These are phyloP conservation scores for Exophiala mesophila DNA, from an alignment of 2,329 filamentous ascomycete genomes.

Conservation along the genomic window DNA sequence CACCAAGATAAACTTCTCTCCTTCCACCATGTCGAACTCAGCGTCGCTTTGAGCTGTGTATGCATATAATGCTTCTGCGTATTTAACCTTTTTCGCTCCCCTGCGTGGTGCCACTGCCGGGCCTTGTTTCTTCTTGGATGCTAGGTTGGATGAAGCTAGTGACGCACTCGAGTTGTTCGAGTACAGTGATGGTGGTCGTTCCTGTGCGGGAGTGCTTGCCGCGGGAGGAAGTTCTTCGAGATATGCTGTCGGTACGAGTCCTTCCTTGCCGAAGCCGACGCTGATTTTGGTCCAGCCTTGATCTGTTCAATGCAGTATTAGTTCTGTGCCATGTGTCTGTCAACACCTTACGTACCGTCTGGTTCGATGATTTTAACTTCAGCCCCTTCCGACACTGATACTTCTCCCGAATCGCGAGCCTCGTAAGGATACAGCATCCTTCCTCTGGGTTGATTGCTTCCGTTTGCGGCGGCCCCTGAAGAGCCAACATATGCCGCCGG, in stretches of 20 bases:
- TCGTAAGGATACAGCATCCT: conserved; percentile 91
- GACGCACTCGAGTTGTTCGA: conserved; percentile 72
- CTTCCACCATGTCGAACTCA: conserved; percentile 86
- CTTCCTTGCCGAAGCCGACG: conserved; percentile 63
- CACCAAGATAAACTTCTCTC: conserved; percentile 85
- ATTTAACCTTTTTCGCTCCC: conserved; percentile 88
- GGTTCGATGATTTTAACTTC: conserved; percentile 75
- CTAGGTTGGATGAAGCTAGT: conserved; percentile 45
- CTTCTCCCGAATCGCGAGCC: conserved; percentile 71
- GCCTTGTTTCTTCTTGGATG: conserved; percentile 70
- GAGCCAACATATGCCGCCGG: conserved; percentile 68
- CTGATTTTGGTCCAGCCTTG: conserved; percentile 91
- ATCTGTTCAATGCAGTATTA: conserved; percentile 51
- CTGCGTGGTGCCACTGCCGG: conserved; percentile 85
- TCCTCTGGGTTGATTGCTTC: conserved; percentile 57
- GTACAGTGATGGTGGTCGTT: conserved; percentile 67
- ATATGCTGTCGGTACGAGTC: conserved; percentile 82
- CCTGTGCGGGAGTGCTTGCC: conserved; percentile 24
- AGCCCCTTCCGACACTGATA: conserved; percentile 72
- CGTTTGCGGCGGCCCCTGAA: conserved; percentile 19
- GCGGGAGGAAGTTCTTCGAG: conserved; percentile 59
- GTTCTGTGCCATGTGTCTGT: not conserved
- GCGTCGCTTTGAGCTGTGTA: conserved; percentile 80
- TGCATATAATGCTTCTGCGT: conserved; percentile 89
- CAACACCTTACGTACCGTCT: conserved; percentile 67